Percentiles rank a stretch among this genome's conserved stretches.
These are phyloP conservation scores for Coemansia sp. DNA, from an alignment of 192 early-diverging fungal genomes.

Conservation along the genomic window DNA sequence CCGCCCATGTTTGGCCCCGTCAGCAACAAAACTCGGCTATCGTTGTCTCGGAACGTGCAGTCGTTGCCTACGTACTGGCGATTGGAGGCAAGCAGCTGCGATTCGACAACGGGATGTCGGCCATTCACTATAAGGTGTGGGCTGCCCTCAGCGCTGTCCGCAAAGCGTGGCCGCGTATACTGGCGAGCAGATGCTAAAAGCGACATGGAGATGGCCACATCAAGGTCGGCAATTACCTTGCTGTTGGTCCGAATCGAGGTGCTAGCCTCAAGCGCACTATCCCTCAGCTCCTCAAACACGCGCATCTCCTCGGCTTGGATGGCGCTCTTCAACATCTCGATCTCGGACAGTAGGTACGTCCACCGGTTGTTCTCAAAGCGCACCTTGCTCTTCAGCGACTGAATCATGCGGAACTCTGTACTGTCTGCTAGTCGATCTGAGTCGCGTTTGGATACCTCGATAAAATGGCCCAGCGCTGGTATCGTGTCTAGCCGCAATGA, in stretches of 20 bases:
- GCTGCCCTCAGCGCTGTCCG: not conserved
- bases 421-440: conserved; percentile 29
- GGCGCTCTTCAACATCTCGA: conserved; percentile 46
- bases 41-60: conserved; percentile 45
- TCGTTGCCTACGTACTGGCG: conserved; percentile 61
- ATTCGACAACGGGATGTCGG: conserved; percentile 67
- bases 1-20: conserved; percentile 86
- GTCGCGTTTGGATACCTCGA: conserved; percentile 59
- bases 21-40: conserved; percentile 59
- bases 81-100: conserved; percentile 52
- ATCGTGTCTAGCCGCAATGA: conserved; percentile 52
- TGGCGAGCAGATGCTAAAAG: conserved; percentile 56
- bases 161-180: conserved; percentile 61
- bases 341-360: conserved; percentile 63
- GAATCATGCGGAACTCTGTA: conserved; percentile 51
- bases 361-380: conserved; percentile 61
- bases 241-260: conserved; percentile 63
- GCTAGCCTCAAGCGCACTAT: conserved; percentile 57
- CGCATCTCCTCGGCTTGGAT: conserved; percentile 60
- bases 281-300: conserved; percentile 58
- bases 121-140: conserved; percentile 44
- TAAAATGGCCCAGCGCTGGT: conserved; percentile 55
- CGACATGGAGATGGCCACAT: conserved; percentile 68
- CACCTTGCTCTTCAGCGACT: conserved; percentile 57
- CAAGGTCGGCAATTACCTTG: conserved; percentile 66